Percentiles rank a stretch among this genome's conserved stretches.
Conservation (phyloP, 1,139 yeast species). For the Lodderomyces orthopsilosis region DNA sequence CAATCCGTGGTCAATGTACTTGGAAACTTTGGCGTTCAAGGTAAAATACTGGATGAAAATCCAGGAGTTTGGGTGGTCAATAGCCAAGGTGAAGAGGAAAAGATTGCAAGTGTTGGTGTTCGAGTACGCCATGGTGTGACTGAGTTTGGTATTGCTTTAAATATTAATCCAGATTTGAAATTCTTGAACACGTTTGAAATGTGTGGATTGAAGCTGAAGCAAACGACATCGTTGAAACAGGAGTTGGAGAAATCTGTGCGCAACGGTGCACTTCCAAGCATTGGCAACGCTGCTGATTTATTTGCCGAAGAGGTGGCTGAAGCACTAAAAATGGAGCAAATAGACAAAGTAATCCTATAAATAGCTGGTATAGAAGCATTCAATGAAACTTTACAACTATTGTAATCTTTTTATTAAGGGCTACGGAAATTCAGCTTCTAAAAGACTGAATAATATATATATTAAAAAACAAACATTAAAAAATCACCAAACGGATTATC, state of each 20-base stretch:
- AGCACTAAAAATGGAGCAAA: slow-evolving; percentile 41
- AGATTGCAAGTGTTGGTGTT: slow-evolving; percentile 88
- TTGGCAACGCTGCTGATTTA: slow-evolving; percentile 47
- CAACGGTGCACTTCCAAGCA: slow-evolving; percentile 13
- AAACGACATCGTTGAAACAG: slow-evolving; percentile 36
- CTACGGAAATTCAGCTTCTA: background rate
- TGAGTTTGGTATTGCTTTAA: slow-evolving; percentile 85
- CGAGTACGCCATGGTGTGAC: slow-evolving; percentile 83
- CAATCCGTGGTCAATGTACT: slow-evolving; percentile 58
- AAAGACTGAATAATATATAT: background rate
- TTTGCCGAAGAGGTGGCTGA: slow-evolving; percentile 55
- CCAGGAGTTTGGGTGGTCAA: slow-evolving; percentile 81
- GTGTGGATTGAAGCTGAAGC: slow-evolving; percentile 75
- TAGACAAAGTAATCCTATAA: slow-evolving; percentile 36
- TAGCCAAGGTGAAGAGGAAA: slow-evolving; percentile 30
- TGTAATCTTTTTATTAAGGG: slow-evolving; percentile 1
- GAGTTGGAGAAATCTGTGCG: slow-evolving; percentile 10
- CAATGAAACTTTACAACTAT: background rate
- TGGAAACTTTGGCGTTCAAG: slow-evolving; percentile 40
- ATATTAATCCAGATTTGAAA: slow-evolving; percentile 68
- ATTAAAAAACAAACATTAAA: slow-evolving; percentile 2
- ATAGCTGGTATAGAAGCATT: too few species aligned
- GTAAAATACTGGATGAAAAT: slow-evolving; percentile 50
- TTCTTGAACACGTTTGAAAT: slow-evolving; percentile 71
- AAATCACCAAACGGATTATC: background rate